Percentiles rank a stretch among this genome's conserved stretches.
Evolutionary conservation across 225 moss, liverwort and hornwort species (phyloP).

Genomic region (Marchantia polymorpha): DNA sequence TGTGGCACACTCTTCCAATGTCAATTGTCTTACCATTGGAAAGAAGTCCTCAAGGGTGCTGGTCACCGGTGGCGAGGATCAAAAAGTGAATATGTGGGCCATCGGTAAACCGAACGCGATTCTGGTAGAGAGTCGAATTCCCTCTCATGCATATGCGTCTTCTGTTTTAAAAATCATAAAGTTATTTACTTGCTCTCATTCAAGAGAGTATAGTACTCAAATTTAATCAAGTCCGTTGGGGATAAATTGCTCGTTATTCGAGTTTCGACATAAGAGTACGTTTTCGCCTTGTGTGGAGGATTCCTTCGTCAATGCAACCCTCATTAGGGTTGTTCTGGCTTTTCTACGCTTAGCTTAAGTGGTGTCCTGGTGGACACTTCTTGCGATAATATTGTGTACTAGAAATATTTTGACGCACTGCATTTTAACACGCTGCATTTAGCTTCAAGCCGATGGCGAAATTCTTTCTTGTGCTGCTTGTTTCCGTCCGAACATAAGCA

Average conservation of each 20-base stretch:
- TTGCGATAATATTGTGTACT: not conserved
- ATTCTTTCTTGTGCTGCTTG: not conserved
- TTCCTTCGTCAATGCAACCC: not conserved
- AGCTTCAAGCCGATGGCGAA: not conserved
- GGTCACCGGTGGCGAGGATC: slow-evolving; percentile 99
- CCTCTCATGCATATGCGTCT: not conserved
- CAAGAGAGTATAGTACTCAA: no score
- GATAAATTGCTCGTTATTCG: not conserved
- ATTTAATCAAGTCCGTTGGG: not conserved
- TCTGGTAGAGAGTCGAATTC: slow-evolving; percentile 52
- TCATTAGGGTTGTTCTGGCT: not conserved
- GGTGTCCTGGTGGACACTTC: not conserved
- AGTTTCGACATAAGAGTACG: not conserved
- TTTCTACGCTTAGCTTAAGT: not conserved
- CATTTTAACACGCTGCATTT: no score
- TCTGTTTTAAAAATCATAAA: no score
- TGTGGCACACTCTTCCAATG: slow-evolving; percentile 99
- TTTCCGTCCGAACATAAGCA: not conserved
- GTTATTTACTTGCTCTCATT: no score
- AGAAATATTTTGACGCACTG: not conserved
- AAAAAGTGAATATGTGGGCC: slow-evolving; percentile 99
- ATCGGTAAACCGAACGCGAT: slow-evolving; percentile 98
- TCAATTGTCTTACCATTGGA: slow-evolving; percentile 99
- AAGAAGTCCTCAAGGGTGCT: slow-evolving; percentile 98
- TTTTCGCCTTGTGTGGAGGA: not conserved